Percentiles rank a stretch among this genome's conserved stretches.
Conservation (phyloP, 805 yeast genomes). For the fission yeast (Schizosaccharomyces pombe) region DNA sequence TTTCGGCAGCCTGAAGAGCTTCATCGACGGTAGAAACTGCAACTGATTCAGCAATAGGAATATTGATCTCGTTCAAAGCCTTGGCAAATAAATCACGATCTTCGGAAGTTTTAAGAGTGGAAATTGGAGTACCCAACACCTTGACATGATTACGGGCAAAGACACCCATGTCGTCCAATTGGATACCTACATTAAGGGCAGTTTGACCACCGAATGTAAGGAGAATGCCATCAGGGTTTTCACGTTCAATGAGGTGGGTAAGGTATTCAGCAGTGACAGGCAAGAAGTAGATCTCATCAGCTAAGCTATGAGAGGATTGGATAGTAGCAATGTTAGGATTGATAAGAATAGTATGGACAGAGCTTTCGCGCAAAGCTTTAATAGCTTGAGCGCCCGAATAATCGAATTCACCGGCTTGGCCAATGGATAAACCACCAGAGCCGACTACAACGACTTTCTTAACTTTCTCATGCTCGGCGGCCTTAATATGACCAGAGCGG, state of each 20-base stretch:
- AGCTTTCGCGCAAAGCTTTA: slow-evolving; percentile 93
- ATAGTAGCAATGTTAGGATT: slow-evolving; percentile 97
- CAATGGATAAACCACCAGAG: slow-evolving; percentile 90
- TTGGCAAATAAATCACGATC: slow-evolving; percentile 91
- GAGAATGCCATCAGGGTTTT: slow-evolving; percentile 85
- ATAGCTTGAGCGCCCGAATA: slow-evolving; percentile 70
- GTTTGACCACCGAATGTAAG: slow-evolving; percentile 98
- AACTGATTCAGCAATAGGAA: slow-evolving; percentile 89
- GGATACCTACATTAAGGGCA: slow-evolving; percentile 85
- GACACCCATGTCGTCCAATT: slow-evolving; percentile 82
- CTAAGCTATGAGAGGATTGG: slow-evolving; percentile 91
- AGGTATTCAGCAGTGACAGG: slow-evolving; percentile 94
- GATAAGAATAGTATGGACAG: slow-evolving; percentile 81
- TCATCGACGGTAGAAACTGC: slow-evolving; percentile 88
- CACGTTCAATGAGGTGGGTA: slow-evolving; percentile 83
- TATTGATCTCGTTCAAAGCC: slow-evolving; percentile 82
- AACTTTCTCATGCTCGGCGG: slow-evolving; percentile 34
- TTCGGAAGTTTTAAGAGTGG: slow-evolving; percentile 86
- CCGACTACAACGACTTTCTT: slow-evolving; percentile 77
- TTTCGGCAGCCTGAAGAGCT: slow-evolving; percentile 71
- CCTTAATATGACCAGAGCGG: neutral
- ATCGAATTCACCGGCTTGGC: slow-evolving; percentile 97
- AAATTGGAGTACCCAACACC: slow-evolving; percentile 92
- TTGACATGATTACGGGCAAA: slow-evolving; percentile 75
- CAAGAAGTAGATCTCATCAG: slow-evolving; percentile 90